Conservation (phyloP, 176 grass and related monocot species). For the Oryza nivara region DNA sequence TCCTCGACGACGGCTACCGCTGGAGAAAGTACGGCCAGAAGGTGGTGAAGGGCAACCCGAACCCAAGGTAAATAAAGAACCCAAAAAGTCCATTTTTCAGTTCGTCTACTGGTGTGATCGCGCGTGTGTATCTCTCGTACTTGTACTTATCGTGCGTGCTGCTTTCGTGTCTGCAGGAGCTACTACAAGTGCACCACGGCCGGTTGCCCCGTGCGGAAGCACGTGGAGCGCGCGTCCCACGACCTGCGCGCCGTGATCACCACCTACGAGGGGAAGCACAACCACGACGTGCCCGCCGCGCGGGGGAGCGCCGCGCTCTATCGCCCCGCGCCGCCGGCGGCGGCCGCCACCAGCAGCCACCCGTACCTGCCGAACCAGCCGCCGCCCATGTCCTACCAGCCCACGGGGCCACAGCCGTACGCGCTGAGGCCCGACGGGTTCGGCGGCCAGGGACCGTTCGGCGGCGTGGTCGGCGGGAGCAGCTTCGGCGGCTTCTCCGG, state of each 20-base stretch:
- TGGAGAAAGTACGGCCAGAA: conserved; percentile 99
- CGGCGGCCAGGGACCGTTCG: conserved; percentile 38
- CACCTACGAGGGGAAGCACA: conserved; percentile 97
- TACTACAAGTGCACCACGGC: conserved; percentile 97
- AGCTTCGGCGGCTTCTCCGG: conserved; percentile 44
- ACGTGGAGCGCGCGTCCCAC: conserved; percentile 93
- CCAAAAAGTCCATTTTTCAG: background rate
- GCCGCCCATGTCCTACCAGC: background rate
- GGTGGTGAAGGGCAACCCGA: conserved; percentile 95
- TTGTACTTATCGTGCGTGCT: conserved; percentile 2
- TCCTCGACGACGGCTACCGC: conserved; percentile 92
- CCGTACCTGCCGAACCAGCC: conserved; percentile 22
- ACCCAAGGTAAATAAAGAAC: conserved; percentile 63
- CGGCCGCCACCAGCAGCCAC: conserved; percentile 23
- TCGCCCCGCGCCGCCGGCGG: conserved; percentile 43
- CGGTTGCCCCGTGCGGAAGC: conserved; percentile 88
- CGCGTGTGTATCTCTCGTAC: background rate
- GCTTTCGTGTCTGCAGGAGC: conserved; percentile 48
- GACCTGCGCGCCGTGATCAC: conserved; percentile 93
- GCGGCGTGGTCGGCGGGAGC: conserved; percentile 24
- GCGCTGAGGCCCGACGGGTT: conserved; percentile 42
- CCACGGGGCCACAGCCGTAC: conserved; percentile 21
- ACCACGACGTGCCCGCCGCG: conserved; percentile 88
- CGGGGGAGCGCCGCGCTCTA: conserved; percentile 71
- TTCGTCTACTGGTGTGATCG: background rate